Conservation (phyloP, 306 rosid genomes). For the Crataegus laevigata region DNA sequence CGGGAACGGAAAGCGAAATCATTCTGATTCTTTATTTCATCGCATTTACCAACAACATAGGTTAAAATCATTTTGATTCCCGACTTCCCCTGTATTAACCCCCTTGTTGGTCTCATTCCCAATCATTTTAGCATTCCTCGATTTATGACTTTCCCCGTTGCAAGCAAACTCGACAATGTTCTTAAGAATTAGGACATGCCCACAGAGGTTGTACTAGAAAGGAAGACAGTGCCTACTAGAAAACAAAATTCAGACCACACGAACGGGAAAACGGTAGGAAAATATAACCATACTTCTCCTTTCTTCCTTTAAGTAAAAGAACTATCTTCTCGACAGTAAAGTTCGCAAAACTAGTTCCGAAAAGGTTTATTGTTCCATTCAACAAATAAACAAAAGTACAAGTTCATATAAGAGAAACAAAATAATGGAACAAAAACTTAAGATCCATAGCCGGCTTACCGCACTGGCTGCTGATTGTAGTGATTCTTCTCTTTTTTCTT, state of each 20-base stretch:
- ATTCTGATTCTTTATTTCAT: no score
- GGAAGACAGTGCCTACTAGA: no score
- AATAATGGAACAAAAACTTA: slow-evolving; percentile 17
- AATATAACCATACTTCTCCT: slow-evolving; percentile 8
- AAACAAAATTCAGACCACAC: not conserved
- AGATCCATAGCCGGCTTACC: slow-evolving; percentile 37
- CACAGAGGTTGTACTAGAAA: not conserved
- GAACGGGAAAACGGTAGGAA: not conserved
- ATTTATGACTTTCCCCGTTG: not conserved
- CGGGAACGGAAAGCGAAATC: no score
- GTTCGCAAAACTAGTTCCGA: slow-evolving; percentile 24
- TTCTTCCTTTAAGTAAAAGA: slow-evolving; percentile 7
- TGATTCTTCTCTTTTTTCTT: slow-evolving; percentile 74
- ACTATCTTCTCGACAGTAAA: slow-evolving; percentile 16
- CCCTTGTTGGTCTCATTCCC: not conserved
- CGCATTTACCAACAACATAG: no score
- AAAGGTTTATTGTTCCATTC: slow-evolving; percentile 38
- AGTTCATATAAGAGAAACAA: slow-evolving; percentile 33
- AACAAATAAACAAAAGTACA: slow-evolving; percentile 35
- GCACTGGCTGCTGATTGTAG: slow-evolving; percentile 72
- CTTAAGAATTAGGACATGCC: not conserved
- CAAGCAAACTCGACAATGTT: not conserved
- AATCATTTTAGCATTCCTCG: not conserved
- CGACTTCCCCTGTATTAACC: not conserved
- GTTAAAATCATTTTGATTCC: not conserved